phyloP scores from a whole-genome alignment of 2,329 filamentous ascomycete species.

The Chrysosporium keratinophilum region DNA sequence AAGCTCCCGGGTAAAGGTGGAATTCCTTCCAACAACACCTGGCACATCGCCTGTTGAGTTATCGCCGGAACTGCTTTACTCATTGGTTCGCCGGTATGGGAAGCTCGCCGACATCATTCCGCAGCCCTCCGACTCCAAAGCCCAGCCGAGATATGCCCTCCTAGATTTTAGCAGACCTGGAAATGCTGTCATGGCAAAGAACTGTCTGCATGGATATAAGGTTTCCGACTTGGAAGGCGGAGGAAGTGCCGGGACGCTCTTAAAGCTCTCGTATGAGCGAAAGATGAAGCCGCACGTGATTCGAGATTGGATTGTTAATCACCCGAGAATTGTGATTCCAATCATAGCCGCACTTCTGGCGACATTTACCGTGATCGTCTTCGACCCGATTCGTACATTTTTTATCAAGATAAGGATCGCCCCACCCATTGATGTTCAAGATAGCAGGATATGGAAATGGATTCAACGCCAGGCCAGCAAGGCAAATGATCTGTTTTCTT shows the following conservation, averaged over 20 bases:
- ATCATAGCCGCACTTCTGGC: conserved; percentile 70
- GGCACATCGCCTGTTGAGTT: conserved; percentile 66
- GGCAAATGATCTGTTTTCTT: conserved; percentile 37
- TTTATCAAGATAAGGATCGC: conserved; percentile 86
- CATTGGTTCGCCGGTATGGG: conserved; percentile 78
- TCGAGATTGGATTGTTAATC: conserved; percentile 75
- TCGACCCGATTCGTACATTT: conserved; percentile 88
- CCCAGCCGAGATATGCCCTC: conserved; percentile 66
- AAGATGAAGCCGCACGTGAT: conserved; percentile 67
- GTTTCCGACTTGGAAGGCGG: conserved; percentile 60
- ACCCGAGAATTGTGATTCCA: conserved; percentile 82
- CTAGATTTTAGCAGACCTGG: conserved; percentile 65
- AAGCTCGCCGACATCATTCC: conserved; percentile 77
- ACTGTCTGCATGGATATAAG: conserved; percentile 78
- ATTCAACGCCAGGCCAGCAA: conserved; percentile 54
- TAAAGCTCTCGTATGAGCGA: conserved; percentile 76
- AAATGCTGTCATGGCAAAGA: conserved; percentile 77
- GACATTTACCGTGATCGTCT: conserved; percentile 72
- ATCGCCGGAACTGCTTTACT: conserved; percentile 77
- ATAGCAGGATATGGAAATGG: conserved; percentile 69
- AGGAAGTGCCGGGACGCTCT: conserved; percentile 61
- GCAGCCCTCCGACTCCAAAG: conserved; percentile 77
- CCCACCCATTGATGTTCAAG: conserved; percentile 59
- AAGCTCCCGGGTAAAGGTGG: conserved; percentile 62
- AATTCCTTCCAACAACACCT: conserved; percentile 66